phyloP scores from a whole-genome alignment of 257 asterid genomes.

The Salvia rosmarinus region DNA sequence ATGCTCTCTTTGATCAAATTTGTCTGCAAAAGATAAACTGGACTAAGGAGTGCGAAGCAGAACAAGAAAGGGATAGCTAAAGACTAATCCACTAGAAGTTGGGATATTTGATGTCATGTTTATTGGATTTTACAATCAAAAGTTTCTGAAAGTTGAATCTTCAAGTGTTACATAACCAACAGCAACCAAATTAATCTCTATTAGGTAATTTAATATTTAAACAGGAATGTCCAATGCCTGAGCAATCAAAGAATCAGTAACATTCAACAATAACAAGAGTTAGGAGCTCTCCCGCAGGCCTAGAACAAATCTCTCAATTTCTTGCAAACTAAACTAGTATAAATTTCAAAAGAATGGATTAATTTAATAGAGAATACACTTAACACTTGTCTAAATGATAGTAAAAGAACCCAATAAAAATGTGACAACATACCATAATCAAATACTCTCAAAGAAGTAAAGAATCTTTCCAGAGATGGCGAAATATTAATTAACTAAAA shows the following conservation, averaged over 20 bases:
- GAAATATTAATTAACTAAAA: constrained; percentile 2
- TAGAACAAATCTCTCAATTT: background rate
- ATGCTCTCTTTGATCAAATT: constrained; percentile 97
- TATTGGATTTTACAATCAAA: background rate
- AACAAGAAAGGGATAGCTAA: background rate
- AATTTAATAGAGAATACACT: background rate
- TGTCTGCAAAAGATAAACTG: constrained; percentile 58
- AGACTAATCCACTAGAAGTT: background rate
- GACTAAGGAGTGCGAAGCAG: background rate
- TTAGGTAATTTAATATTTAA: background rate
- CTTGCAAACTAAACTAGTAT: background rate
- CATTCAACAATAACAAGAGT: constrained; percentile 1
- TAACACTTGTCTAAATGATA: background rate
- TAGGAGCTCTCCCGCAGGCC: background rate
- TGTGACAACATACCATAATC: constrained; percentile 1
- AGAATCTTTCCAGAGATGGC: background rate
- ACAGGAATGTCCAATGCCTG: background rate
- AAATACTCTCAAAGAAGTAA: background rate
- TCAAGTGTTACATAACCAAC: background rate
- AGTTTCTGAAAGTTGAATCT: background rate
- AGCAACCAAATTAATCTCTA: background rate
- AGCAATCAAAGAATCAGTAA: background rate
- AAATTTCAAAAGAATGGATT: background rate
- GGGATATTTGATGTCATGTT: background rate
- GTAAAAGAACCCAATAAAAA: background rate